Evolutionary conservation across 2,329 filamentous ascomycete species (phyloP).

Genomic region (Thelonectria olida): DNA sequence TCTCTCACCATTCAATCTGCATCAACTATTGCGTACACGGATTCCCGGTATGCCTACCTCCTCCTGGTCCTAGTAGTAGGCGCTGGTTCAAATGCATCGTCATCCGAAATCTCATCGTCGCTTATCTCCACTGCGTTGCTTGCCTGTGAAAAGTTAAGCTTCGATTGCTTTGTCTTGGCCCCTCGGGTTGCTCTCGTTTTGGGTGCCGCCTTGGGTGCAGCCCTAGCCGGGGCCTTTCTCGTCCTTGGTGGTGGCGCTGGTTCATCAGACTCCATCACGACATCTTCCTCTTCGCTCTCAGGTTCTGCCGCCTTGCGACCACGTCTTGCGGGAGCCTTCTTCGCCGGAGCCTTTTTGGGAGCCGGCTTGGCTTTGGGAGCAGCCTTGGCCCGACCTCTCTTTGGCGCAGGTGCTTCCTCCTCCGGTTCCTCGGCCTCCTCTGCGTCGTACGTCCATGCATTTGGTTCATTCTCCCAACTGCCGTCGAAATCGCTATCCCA

Average conservation of each 20-base stretch:
- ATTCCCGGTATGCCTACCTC: no score
- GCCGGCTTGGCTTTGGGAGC: conserved; percentile 50
- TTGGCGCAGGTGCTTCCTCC: conserved; percentile 43
- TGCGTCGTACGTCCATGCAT: conserved; percentile 54
- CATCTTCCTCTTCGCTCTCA: conserved; percentile 59
- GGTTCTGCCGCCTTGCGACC: conserved; percentile 49
- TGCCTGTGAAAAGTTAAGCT: conserved; percentile 51
- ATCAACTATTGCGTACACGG: neutral
- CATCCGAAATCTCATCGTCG: conserved; percentile 72
- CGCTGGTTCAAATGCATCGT: conserved; percentile 67
- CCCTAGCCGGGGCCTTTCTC: conserved; percentile 32
- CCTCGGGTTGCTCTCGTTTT: conserved; percentile 23
- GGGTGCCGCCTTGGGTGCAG: conserved; percentile 8
- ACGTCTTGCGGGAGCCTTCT: conserved; percentile 54
- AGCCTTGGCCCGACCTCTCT: conserved; percentile 47
- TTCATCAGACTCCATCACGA: conserved; percentile 64
- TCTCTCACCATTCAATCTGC: neutral
- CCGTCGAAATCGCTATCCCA: conserved; percentile 95
- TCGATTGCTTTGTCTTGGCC: conserved; percentile 45
- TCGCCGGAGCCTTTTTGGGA: conserved; percentile 51
- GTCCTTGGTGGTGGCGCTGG: conserved; percentile 47
- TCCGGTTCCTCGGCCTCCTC: conserved; percentile 36
- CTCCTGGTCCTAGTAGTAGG: conserved; percentile 46
- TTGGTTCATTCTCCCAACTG: conserved; percentile 82
- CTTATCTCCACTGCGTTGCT: conserved; percentile 65